Evolutionary conservation across 2,329 filamentous ascomycete species (phyloP).

Genomic region (Colletotrichum cuscutae): DNA sequence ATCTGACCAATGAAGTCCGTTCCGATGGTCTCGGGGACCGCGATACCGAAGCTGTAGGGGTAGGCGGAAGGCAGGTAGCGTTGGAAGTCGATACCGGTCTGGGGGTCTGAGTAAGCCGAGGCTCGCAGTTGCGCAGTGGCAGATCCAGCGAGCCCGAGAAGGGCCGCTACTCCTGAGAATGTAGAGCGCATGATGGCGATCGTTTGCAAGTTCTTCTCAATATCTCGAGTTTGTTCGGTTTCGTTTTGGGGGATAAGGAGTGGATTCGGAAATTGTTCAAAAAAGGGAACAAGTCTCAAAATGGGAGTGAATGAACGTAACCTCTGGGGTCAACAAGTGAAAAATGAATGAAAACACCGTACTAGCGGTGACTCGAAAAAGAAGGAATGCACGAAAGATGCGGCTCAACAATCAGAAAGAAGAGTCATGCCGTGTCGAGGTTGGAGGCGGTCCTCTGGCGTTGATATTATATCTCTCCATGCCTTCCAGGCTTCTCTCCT

Average conservation of each 20-base stretch:
- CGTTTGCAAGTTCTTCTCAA: not conserved
- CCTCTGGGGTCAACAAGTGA: constrained; percentile 24
- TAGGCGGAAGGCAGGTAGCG: constrained; percentile 31
- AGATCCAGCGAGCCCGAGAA: constrained; percentile 38
- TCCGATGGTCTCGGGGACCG: constrained; percentile 57
- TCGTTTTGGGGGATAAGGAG: not conserved
- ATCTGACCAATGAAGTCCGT: constrained; percentile 67
- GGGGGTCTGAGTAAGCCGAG: constrained; percentile 51
- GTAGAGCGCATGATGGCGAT: constrained; percentile 32
- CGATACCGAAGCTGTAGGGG: constrained; percentile 60
- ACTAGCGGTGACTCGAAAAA: constrained; percentile 27
- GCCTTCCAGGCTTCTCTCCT: not conserved
- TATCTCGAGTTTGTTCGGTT: not conserved
- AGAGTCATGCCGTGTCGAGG: not conserved
- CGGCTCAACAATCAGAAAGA: not conserved
- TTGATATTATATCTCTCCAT: constrained; percentile 15
- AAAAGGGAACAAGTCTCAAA: not conserved
- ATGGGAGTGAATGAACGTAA: constrained; percentile 22
- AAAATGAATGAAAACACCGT: constrained; percentile 31
- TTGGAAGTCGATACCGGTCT: constrained; percentile 52
- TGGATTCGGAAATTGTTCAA: constrained; percentile 1
- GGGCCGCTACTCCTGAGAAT: constrained; percentile 26
- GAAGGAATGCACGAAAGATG: constrained; percentile 24
- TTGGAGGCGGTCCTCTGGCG: not conserved
- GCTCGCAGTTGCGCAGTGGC: constrained; percentile 38